Conservation (phyloP, 768 basidiomycete genomes). For the Boletellus sp. region DNA sequence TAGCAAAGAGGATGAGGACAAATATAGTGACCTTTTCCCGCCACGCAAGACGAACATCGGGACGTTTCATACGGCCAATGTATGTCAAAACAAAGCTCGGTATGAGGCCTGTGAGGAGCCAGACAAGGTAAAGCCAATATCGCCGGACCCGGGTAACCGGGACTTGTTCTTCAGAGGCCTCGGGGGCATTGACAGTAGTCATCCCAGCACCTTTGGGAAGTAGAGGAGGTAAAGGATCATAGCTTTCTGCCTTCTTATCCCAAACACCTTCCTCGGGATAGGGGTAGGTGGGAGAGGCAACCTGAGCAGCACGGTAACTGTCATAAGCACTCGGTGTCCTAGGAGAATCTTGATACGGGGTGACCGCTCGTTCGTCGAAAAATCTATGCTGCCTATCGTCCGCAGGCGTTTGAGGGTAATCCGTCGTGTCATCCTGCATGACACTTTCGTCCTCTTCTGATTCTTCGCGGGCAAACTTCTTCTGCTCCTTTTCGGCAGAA, state of each 20-base stretch:
- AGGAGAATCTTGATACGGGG: conserved; percentile 31
- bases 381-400: conserved; percentile 32
- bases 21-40: conserved; percentile 67
- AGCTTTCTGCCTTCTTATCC: conserved; percentile 40
- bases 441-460: conserved; percentile 48
- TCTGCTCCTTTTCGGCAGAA: conserved; percentile 47
- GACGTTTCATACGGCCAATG: conserved; percentile 63
- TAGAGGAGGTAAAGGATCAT: conserved; percentile 28
- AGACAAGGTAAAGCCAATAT: conserved; percentile 57
- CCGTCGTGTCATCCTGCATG: conserved; percentile 37
- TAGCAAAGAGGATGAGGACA: conserved; percentile 51
- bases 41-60: conserved; percentile 67
- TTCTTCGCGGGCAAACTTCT: conserved; percentile 37
- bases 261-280: conserved; percentile 38
- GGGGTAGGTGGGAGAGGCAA: conserved; percentile 21
- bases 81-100: conserved; percentile 47
- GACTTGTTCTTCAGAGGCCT: conserved; percentile 49
- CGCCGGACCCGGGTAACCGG: conserved; percentile 53
- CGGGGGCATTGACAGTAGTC: conserved; percentile 41
- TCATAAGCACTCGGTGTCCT: conserved; percentile 28
- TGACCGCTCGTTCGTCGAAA: conserved; percentile 29
- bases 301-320: conserved; percentile 20
- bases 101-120: conserved; percentile 52
- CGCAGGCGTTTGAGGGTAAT: conserved; percentile 34
- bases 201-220: conserved; percentile 37